Percentiles rank a stretch among this genome's conserved stretches.
phyloP scores from a whole-genome alignment of 306 rosid species.

The Fragaria ananassa region DNA sequence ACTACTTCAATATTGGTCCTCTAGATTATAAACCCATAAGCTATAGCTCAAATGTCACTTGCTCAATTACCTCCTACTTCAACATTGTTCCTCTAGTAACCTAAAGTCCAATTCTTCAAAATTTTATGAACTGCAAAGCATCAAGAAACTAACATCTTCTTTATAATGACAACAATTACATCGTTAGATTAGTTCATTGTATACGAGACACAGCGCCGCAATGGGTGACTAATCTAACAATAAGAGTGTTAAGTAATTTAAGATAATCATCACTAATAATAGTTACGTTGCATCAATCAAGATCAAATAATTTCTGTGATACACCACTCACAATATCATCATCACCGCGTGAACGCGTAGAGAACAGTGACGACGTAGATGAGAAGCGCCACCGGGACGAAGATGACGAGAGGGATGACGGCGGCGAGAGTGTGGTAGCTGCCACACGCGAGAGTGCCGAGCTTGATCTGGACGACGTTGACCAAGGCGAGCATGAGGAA shows the following conservation, averaged over 20 bases:
- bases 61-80: not conserved
- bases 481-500: slow-evolving; percentile 70
- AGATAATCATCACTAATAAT: not conserved
- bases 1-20: not conserved
- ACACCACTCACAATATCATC: not conserved
- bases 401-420: slow-evolving; percentile 59
- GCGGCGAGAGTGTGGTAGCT: slow-evolving; percentile 51
- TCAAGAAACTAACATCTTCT: not conserved
- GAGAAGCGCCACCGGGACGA: slow-evolving; percentile 60
- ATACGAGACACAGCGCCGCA: too few species aligned
- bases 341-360: slow-evolving; percentile 61
- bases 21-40: not conserved
- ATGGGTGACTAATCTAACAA: too few species aligned
- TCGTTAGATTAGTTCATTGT: not conserved
- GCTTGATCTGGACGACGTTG: slow-evolving; percentile 87
- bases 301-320: not conserved
- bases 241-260: too few species aligned
- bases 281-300: not conserved
- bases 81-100: not conserved
- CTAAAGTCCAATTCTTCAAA: not conserved
- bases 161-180: not conserved
- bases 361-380: slow-evolving; percentile 47
- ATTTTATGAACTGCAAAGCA: not conserved
- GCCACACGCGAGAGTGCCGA: slow-evolving; percentile 74
- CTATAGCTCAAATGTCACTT: not conserved